Conservation (phyloP, 1,139 yeast species). For the Meyerozyma sp. region DNA sequence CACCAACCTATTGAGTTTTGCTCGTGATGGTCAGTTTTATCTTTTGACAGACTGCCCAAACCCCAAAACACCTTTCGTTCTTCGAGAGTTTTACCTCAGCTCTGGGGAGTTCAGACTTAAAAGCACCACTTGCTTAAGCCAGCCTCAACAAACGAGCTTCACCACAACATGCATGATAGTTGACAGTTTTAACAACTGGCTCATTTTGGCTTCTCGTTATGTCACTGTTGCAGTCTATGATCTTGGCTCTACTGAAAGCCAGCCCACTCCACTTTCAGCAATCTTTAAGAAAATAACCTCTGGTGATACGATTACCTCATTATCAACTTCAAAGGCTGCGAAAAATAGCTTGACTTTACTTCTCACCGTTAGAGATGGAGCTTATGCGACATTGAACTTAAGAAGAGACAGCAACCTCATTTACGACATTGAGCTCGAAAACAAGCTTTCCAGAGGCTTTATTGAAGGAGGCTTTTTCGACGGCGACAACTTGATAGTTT, state of each 20-base stretch:
- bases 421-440: slow-evolving; percentile 45
- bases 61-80: slow-evolving; percentile 50
- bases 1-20: slow-evolving; percentile 44
- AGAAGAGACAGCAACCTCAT: slow-evolving; percentile 10
- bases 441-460: slow-evolving; percentile 68
- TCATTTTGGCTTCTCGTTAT: slow-evolving; percentile 68
- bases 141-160: slow-evolving; percentile 45
- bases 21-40: slow-evolving; percentile 18
- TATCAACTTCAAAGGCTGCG: slow-evolving; percentile 29
- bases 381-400: slow-evolving; percentile 35
- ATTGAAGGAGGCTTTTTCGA: slow-evolving; percentile 64
- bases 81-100: slow-evolving; percentile 29
- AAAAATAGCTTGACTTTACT: slow-evolving; percentile 19
- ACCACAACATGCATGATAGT: slow-evolving; percentile 53
- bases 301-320: slow-evolving; percentile 73
- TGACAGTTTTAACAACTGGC: slow-evolving; percentile 30
- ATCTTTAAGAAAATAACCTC: slow-evolving; percentile 51
- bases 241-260: slow-evolving; percentile 16
- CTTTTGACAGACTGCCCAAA: slow-evolving; percentile 64
- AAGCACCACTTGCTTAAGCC: slow-evolving; percentile 15
- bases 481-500: slow-evolving; percentile 51
- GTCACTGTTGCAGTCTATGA: slow-evolving; percentile 60
- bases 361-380: slow-evolving; percentile 63
- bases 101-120: slow-evolving; percentile 13
- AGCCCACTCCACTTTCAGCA: slow-evolving; percentile 14